Conservation (phyloP, 2,329 filamentous ascomycete species). For the Fusarium austroafricanum region DNA sequence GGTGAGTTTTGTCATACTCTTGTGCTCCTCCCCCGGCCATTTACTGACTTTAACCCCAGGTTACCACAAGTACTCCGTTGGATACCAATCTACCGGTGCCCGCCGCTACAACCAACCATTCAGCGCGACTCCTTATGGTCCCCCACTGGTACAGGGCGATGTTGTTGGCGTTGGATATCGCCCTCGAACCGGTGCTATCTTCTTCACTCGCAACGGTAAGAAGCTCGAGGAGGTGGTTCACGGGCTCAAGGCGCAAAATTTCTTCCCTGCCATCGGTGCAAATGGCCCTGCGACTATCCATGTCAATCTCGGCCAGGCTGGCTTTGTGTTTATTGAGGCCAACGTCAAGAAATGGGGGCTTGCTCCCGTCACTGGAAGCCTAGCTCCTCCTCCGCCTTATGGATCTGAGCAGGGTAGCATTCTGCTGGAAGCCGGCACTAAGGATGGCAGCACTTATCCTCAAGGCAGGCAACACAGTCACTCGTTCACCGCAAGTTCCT, state of each 20-base stretch:
- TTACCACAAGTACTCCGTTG: slow-evolving; percentile 91
- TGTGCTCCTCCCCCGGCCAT: slow-evolving; percentile 3
- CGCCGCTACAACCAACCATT: slow-evolving; percentile 96
- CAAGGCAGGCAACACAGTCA: slow-evolving; percentile 60
- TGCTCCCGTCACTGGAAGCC: slow-evolving; percentile 92
- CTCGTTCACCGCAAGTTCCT: slow-evolving; percentile 54
- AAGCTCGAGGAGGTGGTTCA: slow-evolving; percentile 95
- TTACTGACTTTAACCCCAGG: slow-evolving; percentile 59
- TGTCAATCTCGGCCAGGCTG: slow-evolving; percentile 97
- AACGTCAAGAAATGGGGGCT: slow-evolving; percentile 99
- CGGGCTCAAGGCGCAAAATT: slow-evolving; percentile 93
- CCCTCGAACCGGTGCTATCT: slow-evolving; percentile 92
- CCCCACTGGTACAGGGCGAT: slow-evolving; percentile 89
- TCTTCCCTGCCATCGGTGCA: slow-evolving; percentile 97
- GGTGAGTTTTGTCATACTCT: slow-evolving; percentile 66
- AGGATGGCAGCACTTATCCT: slow-evolving; percentile 64
- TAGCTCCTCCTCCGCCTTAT: slow-evolving; percentile 95
- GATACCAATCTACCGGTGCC: slow-evolving; percentile 88
- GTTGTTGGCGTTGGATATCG: slow-evolving; percentile 96
- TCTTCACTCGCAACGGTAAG: slow-evolving; percentile 98
- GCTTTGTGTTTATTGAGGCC: slow-evolving; percentile 98
- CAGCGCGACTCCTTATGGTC: slow-evolving; percentile 80
- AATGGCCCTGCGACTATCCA: slow-evolving; percentile 93
- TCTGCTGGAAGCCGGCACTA: slow-evolving; percentile 84
- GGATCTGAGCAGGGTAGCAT: slow-evolving; percentile 98